Evolutionary conservation across 805 yeast species (phyloP).

Genomic region (Lipomyces orientalis): DNA sequence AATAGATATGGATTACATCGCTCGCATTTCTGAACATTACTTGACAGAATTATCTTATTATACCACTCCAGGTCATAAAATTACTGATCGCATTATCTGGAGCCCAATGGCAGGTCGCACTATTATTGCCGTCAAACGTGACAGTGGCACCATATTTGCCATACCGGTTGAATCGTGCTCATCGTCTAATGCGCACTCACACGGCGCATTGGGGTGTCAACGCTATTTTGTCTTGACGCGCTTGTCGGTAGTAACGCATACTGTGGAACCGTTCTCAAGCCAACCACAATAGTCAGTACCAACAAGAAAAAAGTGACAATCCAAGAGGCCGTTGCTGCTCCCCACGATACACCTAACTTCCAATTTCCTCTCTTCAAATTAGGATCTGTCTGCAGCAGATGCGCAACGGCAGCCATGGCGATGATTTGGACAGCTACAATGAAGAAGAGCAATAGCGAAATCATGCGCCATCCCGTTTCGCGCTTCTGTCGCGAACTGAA

Average conservation of each 20-base stretch:
- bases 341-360: slow-evolving; percentile 31
- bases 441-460: slow-evolving; percentile 21
- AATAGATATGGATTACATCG: neutral
- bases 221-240: neutral
- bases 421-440: slow-evolving; percentile 23
- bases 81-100: neutral
- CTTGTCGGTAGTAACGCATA: slow-evolving; percentile 15
- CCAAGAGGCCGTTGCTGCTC: slow-evolving; percentile 16
- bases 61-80: neutral
- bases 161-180: neutral
- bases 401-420: slow-evolving; percentile 22
- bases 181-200: neutral
- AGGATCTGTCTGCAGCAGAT: slow-evolving; percentile 20
- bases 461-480: slow-evolving; percentile 30
- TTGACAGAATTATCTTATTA: neutral
- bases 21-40: neutral
- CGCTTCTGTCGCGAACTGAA: slow-evolving; percentile 24
- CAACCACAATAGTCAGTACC: slow-evolving; percentile 24
- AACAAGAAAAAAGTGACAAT: slow-evolving; percentile 14
- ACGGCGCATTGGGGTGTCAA: neutral
- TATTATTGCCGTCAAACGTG: neutral
- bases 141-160: neutral
- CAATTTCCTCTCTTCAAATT: slow-evolving; percentile 18
- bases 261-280: slow-evolving; percentile 23
- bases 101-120: too few species aligned